phyloP scores from a whole-genome alignment of 805 yeast genomes.

The Yarrowia divulgata region DNA sequence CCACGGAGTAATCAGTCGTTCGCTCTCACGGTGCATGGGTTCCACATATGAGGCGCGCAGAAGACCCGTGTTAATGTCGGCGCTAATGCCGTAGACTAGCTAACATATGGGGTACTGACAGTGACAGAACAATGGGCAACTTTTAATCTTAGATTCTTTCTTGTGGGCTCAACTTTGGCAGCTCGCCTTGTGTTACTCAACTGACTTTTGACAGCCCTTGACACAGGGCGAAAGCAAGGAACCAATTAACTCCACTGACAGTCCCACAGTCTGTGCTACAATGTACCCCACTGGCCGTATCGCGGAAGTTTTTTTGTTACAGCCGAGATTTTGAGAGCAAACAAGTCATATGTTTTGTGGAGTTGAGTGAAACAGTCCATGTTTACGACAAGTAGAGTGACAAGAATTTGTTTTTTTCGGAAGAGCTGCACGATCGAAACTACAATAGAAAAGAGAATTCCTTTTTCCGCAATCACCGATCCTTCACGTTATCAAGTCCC shows the following conservation, averaged over 20 bases:
- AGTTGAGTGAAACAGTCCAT: too few species aligned
- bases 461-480: too few species aligned
- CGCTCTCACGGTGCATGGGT: background rate
- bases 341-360: too few species aligned
- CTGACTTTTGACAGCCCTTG: background rate
- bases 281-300: conserved; percentile 7
- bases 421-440: too few species aligned
- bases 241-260: background rate
- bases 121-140: conserved; percentile 13
- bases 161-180: background rate
- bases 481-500: too few species aligned
- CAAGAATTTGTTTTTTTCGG: too few species aligned
- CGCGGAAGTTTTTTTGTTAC: background rate
- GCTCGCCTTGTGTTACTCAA: background rate
- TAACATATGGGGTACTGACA: conserved; percentile 3
- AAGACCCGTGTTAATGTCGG: background rate
- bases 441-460: too few species aligned
- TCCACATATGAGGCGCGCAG: conserved; percentile 11
- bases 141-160: background rate
- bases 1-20: background rate
- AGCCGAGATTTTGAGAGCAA: background rate
- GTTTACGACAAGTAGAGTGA: too few species aligned
- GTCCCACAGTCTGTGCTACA: background rate
- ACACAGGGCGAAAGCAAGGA: background rate
- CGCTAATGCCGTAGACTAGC: background rate